Percentiles rank a stretch among this genome's conserved stretches.
phyloP scores from a whole-genome alignment of 148 eudicot species.

The Selenicereus undatus region DNA sequence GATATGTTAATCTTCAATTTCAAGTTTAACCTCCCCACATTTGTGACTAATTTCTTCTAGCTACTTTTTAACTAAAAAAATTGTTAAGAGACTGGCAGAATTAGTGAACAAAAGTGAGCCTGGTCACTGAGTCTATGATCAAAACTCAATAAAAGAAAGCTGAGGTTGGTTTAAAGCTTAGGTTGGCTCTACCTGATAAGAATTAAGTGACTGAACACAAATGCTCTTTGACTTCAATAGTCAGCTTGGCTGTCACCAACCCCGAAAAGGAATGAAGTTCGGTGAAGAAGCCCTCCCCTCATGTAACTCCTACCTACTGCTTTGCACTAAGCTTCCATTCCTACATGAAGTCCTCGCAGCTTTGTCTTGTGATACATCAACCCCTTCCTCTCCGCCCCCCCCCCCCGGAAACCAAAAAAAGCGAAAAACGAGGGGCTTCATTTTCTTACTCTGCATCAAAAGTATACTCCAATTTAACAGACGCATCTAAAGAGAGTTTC shows the following conservation, averaged over 20 bases:
- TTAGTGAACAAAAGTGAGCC: not conserved
- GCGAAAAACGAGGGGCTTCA: no score
- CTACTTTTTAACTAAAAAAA: not conserved
- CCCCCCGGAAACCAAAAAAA: no score
- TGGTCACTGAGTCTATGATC: not conserved
- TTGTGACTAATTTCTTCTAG: not conserved
- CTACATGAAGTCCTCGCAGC: not conserved
- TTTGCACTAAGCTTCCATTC: not conserved
- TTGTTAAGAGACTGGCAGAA: not conserved
- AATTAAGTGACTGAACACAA: not conserved
- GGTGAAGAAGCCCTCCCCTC: not conserved
- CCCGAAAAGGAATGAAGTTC: not conserved
- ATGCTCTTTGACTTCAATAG: not conserved
- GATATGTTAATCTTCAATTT: constrained; percentile 1
- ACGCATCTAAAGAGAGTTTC: not conserved
- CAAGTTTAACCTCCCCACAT: not conserved
- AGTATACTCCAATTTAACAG: not conserved
- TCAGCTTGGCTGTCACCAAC: not conserved
- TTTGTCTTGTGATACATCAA: not conserved
- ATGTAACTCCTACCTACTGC: not conserved
- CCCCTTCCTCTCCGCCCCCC: no score
- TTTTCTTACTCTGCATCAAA: not conserved
- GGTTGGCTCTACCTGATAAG: not conserved
- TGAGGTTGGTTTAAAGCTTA: not conserved
- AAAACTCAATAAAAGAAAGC: not conserved